These are phyloP conservation scores for Wallacemonas sp. DNA, from an alignment of 208 protist genomes.

Conservation along the genomic window DNA sequence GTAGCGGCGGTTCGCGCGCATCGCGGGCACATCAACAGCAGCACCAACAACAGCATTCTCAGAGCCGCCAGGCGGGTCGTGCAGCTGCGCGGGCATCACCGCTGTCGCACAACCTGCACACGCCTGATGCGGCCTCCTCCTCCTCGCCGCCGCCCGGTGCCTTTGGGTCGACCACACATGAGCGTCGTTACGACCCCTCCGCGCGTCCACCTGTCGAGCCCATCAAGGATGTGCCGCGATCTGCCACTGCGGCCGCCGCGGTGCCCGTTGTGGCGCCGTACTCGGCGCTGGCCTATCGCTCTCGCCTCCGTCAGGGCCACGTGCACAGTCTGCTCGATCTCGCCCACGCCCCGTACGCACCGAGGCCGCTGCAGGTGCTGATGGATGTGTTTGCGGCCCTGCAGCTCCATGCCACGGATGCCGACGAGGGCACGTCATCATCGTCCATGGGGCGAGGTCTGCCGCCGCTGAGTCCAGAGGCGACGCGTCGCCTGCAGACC, in stretches of 20 bases:
- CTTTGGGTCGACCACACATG: constrained; percentile 5
- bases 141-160: neutral
- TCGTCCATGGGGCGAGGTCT: neutral
- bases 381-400: constrained; percentile 44
- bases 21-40: neutral
- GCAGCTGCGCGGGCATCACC: constrained; percentile 8
- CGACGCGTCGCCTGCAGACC: neutral
- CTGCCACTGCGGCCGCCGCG: too few relatives aligned
- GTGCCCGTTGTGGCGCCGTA: constrained; percentile 17
- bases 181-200: constrained; percentile 11
- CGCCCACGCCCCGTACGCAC: constrained; percentile 61
- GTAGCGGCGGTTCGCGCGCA: neutral
- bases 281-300: constrained; percentile 59
- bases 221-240: too few relatives aligned
- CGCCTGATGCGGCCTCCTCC: neutral
- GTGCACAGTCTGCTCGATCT: constrained; percentile 53
- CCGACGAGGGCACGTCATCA: neutral
- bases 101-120: constrained; percentile 11
- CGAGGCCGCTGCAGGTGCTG: constrained; percentile 52
- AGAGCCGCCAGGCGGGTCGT: constrained; percentile 7
- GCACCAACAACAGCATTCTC: neutral
- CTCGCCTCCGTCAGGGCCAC: constrained; percentile 44
- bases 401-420: neutral
- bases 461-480: neutral
- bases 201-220: too few relatives aligned